Base-by-base conservation (phyloP, 2,329 filamentous ascomycete species). In the Colletotrichum coccodes region DNA sequence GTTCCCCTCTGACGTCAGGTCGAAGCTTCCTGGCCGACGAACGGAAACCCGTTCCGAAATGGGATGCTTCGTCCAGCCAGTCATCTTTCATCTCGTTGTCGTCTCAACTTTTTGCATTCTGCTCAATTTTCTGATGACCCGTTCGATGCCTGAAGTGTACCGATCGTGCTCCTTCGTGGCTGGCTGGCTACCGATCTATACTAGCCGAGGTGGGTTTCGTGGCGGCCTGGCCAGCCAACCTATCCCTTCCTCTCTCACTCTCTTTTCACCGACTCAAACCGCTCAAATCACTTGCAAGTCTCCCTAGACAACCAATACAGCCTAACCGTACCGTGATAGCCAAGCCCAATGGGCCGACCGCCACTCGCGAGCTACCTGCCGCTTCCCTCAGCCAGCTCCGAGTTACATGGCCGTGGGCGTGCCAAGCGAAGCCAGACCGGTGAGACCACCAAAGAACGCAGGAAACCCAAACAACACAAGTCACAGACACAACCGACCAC, bases 351-450 rank as follows among this genome's bases (percentile, higher is more conserved):
- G 30, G 34, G n/a, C 53, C 53, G n/a, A 34, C 56, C 46, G 65
- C 60, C 30, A 46, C 42, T 36, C 40, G 21, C 16, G 18, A 23
- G 42, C 12, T 26, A 34, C 23, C 49, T 46, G 54, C 59, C 26
- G 62, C 56, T 49, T 60, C 46, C 14, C 53, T 58, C 52, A 59
- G 50, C 50, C 60, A 59, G 49, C 47, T 32, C 23, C 21, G n/a
- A 32, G 26, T 36, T 28, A 32, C 38, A 14, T 18, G 38, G 36
- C 53, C 28, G 16, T 36, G 30, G 34, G 40, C 64, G 64, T 49
- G 64, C 60, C 64, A 68, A 68, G 64, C 64, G 14, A 53, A 44
- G 46, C 52, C 60, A 66, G 23, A 46, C 52, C 52, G 21, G 52
- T 44, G 23, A 46, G 40, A 18, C 26, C 46, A 40, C 16, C 38